Evolutionary conservation across 1,284 basidiomycete genomes (phyloP), one percentile per base, ranked within the genome.

Genomic region (Cutaneotrichosporon sp.): DNA sequence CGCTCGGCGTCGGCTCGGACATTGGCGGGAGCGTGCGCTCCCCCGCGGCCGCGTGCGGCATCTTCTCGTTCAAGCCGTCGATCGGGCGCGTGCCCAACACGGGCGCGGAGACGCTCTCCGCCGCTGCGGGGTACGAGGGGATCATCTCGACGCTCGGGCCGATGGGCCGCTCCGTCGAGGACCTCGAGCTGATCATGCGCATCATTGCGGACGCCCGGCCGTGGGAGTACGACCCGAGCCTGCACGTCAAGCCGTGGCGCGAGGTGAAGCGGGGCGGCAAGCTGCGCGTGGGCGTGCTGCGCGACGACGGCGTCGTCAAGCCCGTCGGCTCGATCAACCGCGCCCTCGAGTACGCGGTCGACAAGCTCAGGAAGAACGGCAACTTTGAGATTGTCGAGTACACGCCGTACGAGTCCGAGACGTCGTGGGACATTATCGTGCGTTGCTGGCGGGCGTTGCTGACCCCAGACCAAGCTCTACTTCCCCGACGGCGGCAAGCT

Each of bases 251-350:
- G 36, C 53, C 53, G 2, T 54, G 53, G 53, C 69, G 67, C 27
- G 71, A 75, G 18, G 77, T 79, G 0, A 73, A 79, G 45, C 38
- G 38, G 18, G 8, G 18, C 8, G 38, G 38, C 18, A 62, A 42
- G 38, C 38, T 42, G 4, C 38, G 38, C 38, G 38, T 42, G 18
- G 38, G 38, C 38, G 38, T 42, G 16, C 38, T 42, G 7, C 38
- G 38, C 38, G 38, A 42, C 38, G 38, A 42, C 38, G 38, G 38
- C 16, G 38, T 42, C 1, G 73, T 80, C 25, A 67, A 63, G 22
- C 80, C 80, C 2, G 73, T 72, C 8, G 71, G 77, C 13, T 79
- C 81, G 0, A 73, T 80, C 36, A 62, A 68, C 13, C 66, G 79
- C 2, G 81, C 76, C 0, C 62, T 82, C 55, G 67, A 75, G 1